Conservation (phyloP, 1,139 yeast species). For the Magnusiomyces ingens region DNA sequence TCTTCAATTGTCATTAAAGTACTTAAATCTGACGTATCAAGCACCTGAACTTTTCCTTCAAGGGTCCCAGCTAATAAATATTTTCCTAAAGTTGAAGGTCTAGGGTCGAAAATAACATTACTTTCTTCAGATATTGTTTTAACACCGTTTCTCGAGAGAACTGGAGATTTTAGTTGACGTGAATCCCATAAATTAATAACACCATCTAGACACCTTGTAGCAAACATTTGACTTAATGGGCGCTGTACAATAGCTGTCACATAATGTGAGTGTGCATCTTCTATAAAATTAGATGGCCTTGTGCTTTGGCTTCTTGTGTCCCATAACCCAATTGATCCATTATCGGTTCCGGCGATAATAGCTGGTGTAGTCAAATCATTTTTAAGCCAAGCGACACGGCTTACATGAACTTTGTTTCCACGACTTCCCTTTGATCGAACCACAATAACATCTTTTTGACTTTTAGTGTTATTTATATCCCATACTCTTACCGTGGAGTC, state of each 20-base stretch:
- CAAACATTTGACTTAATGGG: constrained; percentile 21
- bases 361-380: constrained; percentile 15
- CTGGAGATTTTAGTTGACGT: constrained; percentile 31
- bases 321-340: constrained; percentile 31
- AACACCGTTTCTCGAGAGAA: constrained; percentile 27
- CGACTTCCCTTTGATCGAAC: constrained; percentile 24
- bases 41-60: constrained; percentile 26
- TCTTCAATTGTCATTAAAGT: constrained; percentile 20
- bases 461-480: constrained; percentile 26
- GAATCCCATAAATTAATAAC: constrained; percentile 35
- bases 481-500: constrained; percentile 36
- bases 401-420: constrained; percentile 22
- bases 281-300: constrained; percentile 27
- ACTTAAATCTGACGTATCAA: constrained; percentile 35
- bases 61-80: constrained; percentile 26
- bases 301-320: constrained; percentile 27
- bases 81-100: constrained; percentile 18
- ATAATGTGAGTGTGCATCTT: constrained; percentile 23
- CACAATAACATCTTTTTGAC: constrained; percentile 30
- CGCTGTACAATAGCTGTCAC: constrained; percentile 18
- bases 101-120: constrained; percentile 25
- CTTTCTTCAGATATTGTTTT: constrained; percentile 21
- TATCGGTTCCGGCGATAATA: constrained; percentile 25
- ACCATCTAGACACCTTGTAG: constrained; percentile 28
- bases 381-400: constrained; percentile 22